Base-by-base conservation (phyloP, 805 yeast genomes). In the Candida jianshihensis region DNA sequence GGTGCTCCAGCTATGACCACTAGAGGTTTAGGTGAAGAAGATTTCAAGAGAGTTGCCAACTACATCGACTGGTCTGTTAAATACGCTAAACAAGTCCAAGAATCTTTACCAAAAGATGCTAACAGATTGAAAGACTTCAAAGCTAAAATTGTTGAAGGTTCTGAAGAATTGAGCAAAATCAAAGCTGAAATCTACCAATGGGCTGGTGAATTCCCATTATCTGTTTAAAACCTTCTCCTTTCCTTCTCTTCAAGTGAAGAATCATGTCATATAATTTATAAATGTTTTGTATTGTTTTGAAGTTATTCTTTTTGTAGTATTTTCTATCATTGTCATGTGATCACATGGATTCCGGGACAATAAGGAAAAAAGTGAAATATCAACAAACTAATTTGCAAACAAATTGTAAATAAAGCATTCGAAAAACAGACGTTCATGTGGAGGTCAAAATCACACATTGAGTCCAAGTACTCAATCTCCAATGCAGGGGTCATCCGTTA, bases 1-100 rank as follows among this genome's bases (percentile, higher is more conserved):
- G 98, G 98, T 57, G 84, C 98, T 35, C 98, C 98, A 48, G 97
- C 97, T 39, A 90, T 90, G 97, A 78, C 96, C 46, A 86, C 97
- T 41, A 86, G 98, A 70, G 98, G 98, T 49, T 76, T 88, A 53
- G 84, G 88, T 41, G 88, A 84, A 61, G 80, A 69, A 41, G 97
- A 92, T 59, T 92, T 90, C 63, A 73, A 64, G 52, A 76, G 73
- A 56, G 83, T 90, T 53, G 95, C 80, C 36, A 67, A 70, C 47
- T 89, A 78, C 73, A 84, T 86, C 62, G 88, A 81, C 70, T 67
- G 63, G 53, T 87, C 94, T 30, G 90, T 88, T 43, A 58, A 70
- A 51, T 77, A 78, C 57, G 88, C 97, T 40, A 73, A 73, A 60
- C 70, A 74, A 47, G 71, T 82, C 48, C 97, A 92, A 71, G 64